Conservation (phyloP, 768 basidiomycete genomes). For the Mrakia gelida region DNA sequence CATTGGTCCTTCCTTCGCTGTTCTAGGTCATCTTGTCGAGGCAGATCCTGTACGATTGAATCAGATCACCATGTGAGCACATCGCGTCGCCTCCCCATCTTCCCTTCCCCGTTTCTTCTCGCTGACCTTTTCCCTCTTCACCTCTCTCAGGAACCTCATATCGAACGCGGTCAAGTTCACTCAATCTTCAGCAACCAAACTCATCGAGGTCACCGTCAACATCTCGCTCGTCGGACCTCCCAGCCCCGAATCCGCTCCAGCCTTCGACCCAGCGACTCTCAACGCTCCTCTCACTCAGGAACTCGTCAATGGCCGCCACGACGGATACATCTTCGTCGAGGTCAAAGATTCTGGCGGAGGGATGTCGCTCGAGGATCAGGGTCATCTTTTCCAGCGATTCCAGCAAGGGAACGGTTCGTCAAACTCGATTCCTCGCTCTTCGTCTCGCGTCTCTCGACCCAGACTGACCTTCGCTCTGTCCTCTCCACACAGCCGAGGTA, state of each 20-base stretch:
- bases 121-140: background rate
- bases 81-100: background rate
- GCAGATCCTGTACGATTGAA: constrained; percentile 4
- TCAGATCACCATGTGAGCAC: constrained; percentile 7
- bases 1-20: background rate
- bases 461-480: background rate
- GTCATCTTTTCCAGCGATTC: constrained; percentile 13
- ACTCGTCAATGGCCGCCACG: constrained; percentile 7
- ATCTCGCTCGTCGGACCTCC: constrained; percentile 5
- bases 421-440: background rate
- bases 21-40: background rate
- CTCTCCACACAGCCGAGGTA: background rate
- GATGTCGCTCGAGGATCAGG: constrained; percentile 8
- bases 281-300: background rate
- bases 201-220: constrained; percentile 13
- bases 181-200: background rate
- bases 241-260: background rate
- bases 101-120: background rate
- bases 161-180: background rate
- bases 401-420: constrained; percentile 15
- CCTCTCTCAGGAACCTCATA: background rate
- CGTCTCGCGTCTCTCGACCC: too few relatives aligned
- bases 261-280: background rate
- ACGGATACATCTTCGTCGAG: constrained; percentile 9
- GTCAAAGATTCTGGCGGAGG: constrained; percentile 13